Base-by-base conservation (phyloP, 169 alveolate species). In the Cyclospora cayetanensis region DNA sequence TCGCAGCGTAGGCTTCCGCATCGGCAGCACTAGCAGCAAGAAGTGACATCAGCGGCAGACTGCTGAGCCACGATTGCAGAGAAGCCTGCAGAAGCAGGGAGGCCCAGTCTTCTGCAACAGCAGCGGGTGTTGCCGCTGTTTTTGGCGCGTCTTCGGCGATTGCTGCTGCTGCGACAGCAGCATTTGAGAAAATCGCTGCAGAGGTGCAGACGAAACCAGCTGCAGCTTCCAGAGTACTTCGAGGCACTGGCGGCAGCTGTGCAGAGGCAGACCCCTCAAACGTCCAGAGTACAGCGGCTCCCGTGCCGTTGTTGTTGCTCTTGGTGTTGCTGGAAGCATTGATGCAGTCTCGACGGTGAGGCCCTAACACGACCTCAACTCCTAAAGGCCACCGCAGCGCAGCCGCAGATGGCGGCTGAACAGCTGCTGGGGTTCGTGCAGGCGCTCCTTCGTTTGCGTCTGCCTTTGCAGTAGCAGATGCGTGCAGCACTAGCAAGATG, bases 151-250 rank as follows among this genome's bases (percentile, higher is more conserved):
- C 31, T 37, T 72, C 83, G 12, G 83, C 60, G 15, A 25, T 34
- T 72, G 83, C 83, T 72, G 83, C 83, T 72, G 83, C 83, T 35
- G 83, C 52, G 4, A 72, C 83, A 35, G 83, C 83, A 37, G 35
- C 83, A 72, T 37, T 55, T 4, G 83, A 34, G n/a, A n/a, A 7
- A 22, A 31, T 37, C 46, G 55, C 0, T 4, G 55, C 35, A 55
- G 60, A 37, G 83, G 60, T 20, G 53, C 53, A 72, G 27, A 72
- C 5, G 29, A 11, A 72, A 20, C 60, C 83, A 37, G 83, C 83
- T 72, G 83, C 83, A 1, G 83, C 83, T n/a, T n/a, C n/a, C 42
- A 7, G 22, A 65, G 77, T 15, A 39, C 27, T 20, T 35, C 35
- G 55, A 37, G 83, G 35, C 55, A 72, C 37, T 55, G 35, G 83